A percentile compares a stretch with the other conserved stretches of the same genome.
Evolutionary conservation across 306 rosid species (phyloP).

Genomic region (Prunus salicina): DNA sequence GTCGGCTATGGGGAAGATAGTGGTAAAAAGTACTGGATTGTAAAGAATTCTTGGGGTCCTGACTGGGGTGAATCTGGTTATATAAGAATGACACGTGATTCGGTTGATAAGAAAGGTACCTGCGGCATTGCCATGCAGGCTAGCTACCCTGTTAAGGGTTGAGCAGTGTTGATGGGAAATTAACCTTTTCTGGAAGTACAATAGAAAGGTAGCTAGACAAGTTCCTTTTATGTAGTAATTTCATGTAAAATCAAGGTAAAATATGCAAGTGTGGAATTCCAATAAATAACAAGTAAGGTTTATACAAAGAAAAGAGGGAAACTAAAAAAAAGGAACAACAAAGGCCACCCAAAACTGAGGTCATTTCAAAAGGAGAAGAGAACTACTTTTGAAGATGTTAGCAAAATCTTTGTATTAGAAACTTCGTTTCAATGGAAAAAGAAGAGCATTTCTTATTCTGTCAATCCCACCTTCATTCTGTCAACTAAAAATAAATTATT

Average conservation of each 20-base stretch:
- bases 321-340: not conserved
- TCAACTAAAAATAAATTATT: not conserved
- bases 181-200: slow-evolving; percentile 8
- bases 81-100: slow-evolving; percentile 40
- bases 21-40: slow-evolving; percentile 55
- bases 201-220: not conserved
- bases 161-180: slow-evolving; percentile 6
- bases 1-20: slow-evolving; percentile 64
- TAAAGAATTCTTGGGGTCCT: slow-evolving; percentile 73
- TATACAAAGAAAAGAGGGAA: slow-evolving; percentile 3
- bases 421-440: not conserved
- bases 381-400: not conserved
- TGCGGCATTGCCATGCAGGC: slow-evolving; percentile 74
- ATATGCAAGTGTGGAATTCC: slow-evolving; percentile 13
- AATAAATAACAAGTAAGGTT: slow-evolving; percentile 15
- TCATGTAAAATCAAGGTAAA: slow-evolving; percentile 1
- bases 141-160: slow-evolving; percentile 57
- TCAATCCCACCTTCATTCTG: not conserved
- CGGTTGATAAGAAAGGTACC: slow-evolving; percentile 33
- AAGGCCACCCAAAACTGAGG: not conserved
- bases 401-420: not conserved
- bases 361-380: not conserved
- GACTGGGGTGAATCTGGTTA: slow-evolving; percentile 74
- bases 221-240: not conserved
- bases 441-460: not conserved